Percentiles rank a stretch among this genome's conserved stretches.
phyloP scores from a whole-genome alignment of 73 alveolate species.

The Symbiodinium natans region DNA sequence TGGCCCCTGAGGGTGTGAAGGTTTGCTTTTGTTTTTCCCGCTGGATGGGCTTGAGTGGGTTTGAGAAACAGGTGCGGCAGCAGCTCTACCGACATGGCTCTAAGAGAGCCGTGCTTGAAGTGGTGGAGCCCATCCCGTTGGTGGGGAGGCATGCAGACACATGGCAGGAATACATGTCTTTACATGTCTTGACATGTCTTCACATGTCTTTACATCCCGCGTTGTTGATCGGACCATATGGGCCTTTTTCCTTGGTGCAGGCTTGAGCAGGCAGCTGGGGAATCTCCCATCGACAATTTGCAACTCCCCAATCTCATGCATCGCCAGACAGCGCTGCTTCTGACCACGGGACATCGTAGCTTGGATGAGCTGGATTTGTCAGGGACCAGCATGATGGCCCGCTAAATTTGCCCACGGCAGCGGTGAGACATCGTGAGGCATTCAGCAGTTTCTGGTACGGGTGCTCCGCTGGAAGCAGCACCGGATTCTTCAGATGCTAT shows the following conservation, averaged over 20 bases:
- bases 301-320: conserved; percentile 59
- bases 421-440: background rate
- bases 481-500: conserved; percentile 8
- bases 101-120: background rate
- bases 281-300: conserved; percentile 82
- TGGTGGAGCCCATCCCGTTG: background rate
- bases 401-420: background rate
- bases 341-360: conserved; percentile 49
- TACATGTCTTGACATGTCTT: too few species aligned
- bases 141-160: conserved; percentile 4
- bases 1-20: too few species aligned
- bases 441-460: conserved; percentile 68
- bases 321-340: conserved; percentile 35
- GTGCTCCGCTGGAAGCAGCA: conserved; percentile 89
- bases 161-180: too few species aligned
- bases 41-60: too few species aligned
- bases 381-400: too few species aligned
- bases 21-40: too few species aligned
- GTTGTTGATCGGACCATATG: background rate
- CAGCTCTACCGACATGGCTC: background rate
- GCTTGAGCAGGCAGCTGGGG: conserved; percentile 58
- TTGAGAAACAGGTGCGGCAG: conserved; percentile 15
- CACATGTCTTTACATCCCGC: too few species aligned
- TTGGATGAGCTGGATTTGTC: background rate
- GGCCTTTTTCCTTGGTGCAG: background rate